Evolutionary conservation across 805 yeast genomes (phyloP), one percentile per base, ranked within the genome.

Genomic region (Kluyveromyces dobzhanskii): DNA sequence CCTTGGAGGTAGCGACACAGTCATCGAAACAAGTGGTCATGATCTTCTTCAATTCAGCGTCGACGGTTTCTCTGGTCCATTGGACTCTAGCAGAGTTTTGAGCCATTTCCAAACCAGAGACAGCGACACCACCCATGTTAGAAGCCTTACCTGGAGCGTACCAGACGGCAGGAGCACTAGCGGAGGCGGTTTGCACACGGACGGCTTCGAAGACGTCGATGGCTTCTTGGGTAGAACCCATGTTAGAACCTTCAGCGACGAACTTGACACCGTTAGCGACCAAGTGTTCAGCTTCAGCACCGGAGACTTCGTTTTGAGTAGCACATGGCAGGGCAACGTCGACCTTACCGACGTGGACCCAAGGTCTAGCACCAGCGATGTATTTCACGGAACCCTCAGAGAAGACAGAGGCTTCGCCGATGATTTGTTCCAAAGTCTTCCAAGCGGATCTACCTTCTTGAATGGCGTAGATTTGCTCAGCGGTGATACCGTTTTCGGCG

Each of bases 131-230:
- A 72, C 97, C 98, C 72, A 94, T 83, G 80, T 90, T 90, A 59
- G 97, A 90, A 54, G 97, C 97, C 78, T 90, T 90, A 70, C 97
- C 97, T 64, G 97, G 97, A 58, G 95, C 97, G 71, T 88, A 90
- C 98, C 98, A 90, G 68, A 87, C 85, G 46, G 77, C 70, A 34
- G 57, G 50, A 53, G 65, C 66, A 43, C 68, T 58, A 34, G 66
- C 57, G 24, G 67, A 45, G 39, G 67, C 48, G 42, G 67, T 65
- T 39, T 66, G 50, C 31, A 63, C 33, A 73, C 90, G 78, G 65
- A 74, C 77, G 56, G 82, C 85, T 77, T 90, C 98, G 57, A 88
- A 90, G 46, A 85, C 87, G 52, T 81, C 86, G 53, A 90, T 86
- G 53, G 98, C 98, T 66, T 90, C 97, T 69, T 84, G 82, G 55